These are phyloP conservation scores for Blastobotrys raffinosifermentans DNA, from an alignment of 1,139 yeast genomes.

Conservation along the genomic window DNA sequence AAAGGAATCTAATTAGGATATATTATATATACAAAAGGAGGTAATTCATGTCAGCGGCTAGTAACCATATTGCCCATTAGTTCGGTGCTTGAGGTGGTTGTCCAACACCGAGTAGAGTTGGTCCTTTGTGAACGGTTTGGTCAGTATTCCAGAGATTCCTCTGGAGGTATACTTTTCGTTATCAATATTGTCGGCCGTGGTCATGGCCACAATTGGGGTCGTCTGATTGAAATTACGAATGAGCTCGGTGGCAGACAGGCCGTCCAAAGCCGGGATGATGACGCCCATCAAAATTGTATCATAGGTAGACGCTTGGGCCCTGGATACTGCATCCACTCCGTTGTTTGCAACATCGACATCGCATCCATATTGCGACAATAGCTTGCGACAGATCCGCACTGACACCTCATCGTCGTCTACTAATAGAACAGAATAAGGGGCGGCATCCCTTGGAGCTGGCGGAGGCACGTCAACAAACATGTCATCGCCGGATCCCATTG, in stretches of 20 bases:
- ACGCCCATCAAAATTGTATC: conserved; percentile 89
- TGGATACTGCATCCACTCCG: conserved; percentile 81
- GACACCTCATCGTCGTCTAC: conserved; percentile 87
- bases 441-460: conserved; percentile 9
- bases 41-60: too few species aligned
- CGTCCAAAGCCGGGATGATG: conserved; percentile 91
- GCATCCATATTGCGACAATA: conserved; percentile 82
- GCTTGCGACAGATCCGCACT: conserved; percentile 46
- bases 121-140: conserved; percentile 86
- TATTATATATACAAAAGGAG: too few species aligned
- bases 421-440: conserved; percentile 43
- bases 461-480: conserved; percentile 4
- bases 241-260: conserved; percentile 86
- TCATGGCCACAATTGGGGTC: conserved; percentile 92
- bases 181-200: conserved; percentile 42
- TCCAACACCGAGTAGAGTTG: conserved; percentile 52
- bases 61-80: background rate
- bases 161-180: conserved; percentile 54
- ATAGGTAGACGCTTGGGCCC: conserved; percentile 52
- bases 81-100: conserved; percentile 11
- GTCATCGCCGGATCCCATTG: conserved; percentile 1
- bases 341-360: conserved; percentile 89
- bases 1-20: too few species aligned
- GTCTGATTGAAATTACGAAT: conserved; percentile 75
- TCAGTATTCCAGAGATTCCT: conserved; percentile 88